Base-by-base conservation (phyloP, 352 stramenopile species). In the Globisporangium abappressorium region DNA sequence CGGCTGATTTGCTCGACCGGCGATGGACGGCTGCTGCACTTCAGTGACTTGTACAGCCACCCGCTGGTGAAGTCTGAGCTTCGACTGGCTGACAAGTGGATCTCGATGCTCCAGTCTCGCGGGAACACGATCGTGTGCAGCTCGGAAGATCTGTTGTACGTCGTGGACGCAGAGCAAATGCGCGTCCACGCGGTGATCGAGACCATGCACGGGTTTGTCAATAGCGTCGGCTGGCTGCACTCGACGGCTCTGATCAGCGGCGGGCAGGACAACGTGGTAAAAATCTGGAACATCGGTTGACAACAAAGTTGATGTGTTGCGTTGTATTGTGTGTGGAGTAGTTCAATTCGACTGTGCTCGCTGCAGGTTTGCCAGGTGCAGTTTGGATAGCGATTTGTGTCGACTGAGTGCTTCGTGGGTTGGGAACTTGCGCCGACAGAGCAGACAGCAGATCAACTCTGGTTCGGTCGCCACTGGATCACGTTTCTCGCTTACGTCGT, bases 361-460 rank as follows among this genome's bases (percentile, higher is more conserved):
- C 33, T 60, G 46, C 18, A 88, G 5, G 58, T 92, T 92, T 1
- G 63, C 57, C 24, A 68, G 24, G 57, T 93, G 84, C 14, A 95
- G 73, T 24, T 71, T 73, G 0, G 87, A 95, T 5, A 81, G 43
- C 8, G 71, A 34, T 65, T 92, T 70, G 66, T 95, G 87, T 1
- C 82, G 84, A 18, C 34, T 14, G 8, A 92, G 75, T 4, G 78
- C 79, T 15, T 70, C 73, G 2, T 46, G 12, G 20, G 58, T 78
- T n/a, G 71, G 66, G 49, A 95, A 95, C 57, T 91, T 91, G 26
- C 87, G 84, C 0, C 84, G 77, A 54, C 87, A 95, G 11, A 93
- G 53, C 58, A 89, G 64, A 62, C 87, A 94, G 74, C 76, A 89
- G 14, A 76, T 71, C n/a, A 70, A 22, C 22, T 30, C 20, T 5